These are phyloP conservation scores for Globisporangium paddicum DNA, from an alignment of 352 stramenopile genomes.

Conservation along the genomic window DNA sequence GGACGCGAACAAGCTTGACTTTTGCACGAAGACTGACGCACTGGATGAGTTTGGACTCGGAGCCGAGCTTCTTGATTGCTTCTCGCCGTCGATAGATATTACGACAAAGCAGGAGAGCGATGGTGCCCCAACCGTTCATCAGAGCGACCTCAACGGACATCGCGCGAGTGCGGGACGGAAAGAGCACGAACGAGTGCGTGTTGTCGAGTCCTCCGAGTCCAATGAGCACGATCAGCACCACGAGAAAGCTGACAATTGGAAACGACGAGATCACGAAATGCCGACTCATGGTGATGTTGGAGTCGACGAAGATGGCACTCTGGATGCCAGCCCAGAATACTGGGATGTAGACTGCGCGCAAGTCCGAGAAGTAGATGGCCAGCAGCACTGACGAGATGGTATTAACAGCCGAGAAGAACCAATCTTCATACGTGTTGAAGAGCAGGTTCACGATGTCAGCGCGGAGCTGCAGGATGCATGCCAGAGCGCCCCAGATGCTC, in stretches of 20 bases:
- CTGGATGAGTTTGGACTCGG: not conserved
- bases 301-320: slow-evolving; percentile 18
- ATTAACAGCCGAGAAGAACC: slow-evolving; percentile 24
- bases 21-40: not conserved
- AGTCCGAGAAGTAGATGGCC: slow-evolving; percentile 10
- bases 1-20: slow-evolving; percentile 4
- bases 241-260: not conserved
- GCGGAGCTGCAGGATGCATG: slow-evolving; percentile 13
- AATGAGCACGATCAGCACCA: not conserved
- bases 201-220: not conserved
- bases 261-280: not conserved
- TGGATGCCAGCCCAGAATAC: slow-evolving; percentile 14
- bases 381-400: slow-evolving; percentile 9
- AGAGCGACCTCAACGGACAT: not conserved
- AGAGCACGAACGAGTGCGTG: not conserved
- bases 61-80: not conserved
- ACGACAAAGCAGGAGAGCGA: not conserved
- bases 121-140: slow-evolving; percentile 2
- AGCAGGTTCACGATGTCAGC: slow-evolving; percentile 20
- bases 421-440: slow-evolving; percentile 24
- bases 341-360: slow-evolving; percentile 3
- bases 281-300: slow-evolving; percentile 12
- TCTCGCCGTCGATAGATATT: slow-evolving; percentile 1
- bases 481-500: not conserved
- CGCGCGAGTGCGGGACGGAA: not conserved